Conservation (phyloP, 495 filamentous ascomycete genomes). For the Lasiosphaeria miniovina region DNA sequence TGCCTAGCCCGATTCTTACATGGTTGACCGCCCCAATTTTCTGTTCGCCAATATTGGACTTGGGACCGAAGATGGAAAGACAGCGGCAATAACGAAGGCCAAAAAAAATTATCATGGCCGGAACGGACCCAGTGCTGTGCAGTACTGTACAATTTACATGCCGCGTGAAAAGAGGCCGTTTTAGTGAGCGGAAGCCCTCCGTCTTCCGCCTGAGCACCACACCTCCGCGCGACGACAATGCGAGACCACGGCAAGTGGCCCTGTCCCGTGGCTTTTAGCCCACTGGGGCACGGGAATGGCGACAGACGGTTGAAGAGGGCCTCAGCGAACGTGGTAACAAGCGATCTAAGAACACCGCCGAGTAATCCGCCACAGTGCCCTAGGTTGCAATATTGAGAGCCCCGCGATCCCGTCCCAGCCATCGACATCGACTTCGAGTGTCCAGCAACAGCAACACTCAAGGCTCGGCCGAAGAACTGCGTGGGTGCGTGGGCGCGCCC, state of each 20-base stretch:
- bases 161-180: conserved; percentile 13
- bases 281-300: not conserved
- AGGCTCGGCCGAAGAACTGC: not conserved
- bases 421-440: conserved; percentile 2
- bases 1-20: conserved; percentile 1
- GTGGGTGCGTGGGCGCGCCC: not conserved
- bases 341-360: conserved; percentile 1
- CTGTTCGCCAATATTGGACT: conserved; percentile 1
- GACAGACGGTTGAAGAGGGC: not conserved
- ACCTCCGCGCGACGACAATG: conserved; percentile 1
- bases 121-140: conserved; percentile 9
- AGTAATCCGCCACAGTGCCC: not conserved
- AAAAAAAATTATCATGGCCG: not conserved
- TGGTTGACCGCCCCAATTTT: not conserved
- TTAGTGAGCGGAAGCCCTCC: conserved; percentile 10
- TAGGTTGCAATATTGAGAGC: conserved; percentile 26
- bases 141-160: conserved; percentile 1
- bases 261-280: conserved; percentile 13
- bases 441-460: not conserved
- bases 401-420: conserved; percentile 15
- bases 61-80: not conserved
- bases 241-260: conserved; percentile 15
- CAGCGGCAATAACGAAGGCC: conserved; percentile 18
- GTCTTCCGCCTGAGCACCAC: not conserved
- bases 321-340: not conserved